A percentile compares a stretch with the other conserved stretches of the same genome.
Evolutionary conservation across 768 basidiomycete species (phyloP).

Genomic region (Trametopsis cervina): DNA sequence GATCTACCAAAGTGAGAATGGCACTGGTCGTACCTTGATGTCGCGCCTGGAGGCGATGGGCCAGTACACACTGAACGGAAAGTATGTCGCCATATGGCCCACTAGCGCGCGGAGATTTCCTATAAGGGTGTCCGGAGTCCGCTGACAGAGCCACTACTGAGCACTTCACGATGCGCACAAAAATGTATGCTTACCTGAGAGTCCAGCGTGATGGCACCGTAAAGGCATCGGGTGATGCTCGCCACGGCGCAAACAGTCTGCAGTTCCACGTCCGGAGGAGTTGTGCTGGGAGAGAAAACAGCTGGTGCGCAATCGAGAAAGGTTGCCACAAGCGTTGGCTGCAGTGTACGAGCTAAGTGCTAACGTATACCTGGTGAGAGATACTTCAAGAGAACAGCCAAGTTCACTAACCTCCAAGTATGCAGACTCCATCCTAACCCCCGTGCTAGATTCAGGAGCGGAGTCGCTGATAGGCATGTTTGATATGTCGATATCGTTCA

Average conservation of each 20-base stretch:
- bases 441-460: slow-evolving; percentile 7
- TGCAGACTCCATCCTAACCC: slow-evolving; percentile 4
- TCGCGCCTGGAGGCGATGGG: slow-evolving; percentile 35
- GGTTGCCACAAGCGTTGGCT: slow-evolving; percentile 72
- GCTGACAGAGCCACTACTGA: no score
- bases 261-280: slow-evolving; percentile 51
- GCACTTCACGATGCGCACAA: no score
- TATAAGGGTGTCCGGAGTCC: not conserved
- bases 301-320: slow-evolving; percentile 84
- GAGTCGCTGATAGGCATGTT: not conserved
- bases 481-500: slow-evolving; percentile 11
- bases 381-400: not conserved
- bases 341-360: slow-evolving; percentile 69
- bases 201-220: slow-evolving; percentile 45
- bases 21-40: slow-evolving; percentile 50
- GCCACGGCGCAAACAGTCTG: slow-evolving; percentile 51
- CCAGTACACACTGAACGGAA: slow-evolving; percentile 57
- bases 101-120: slow-evolving; percentile 55
- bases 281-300: slow-evolving; percentile 66
- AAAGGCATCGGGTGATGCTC: slow-evolving; percentile 53
- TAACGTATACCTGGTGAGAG: slow-evolving; percentile 20
- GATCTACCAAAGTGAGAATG: no score
- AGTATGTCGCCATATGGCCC: slow-evolving; percentile 73
- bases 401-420: slow-evolving; percentile 15
- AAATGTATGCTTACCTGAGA: no score